Evolutionary conservation across 1,284 basidiomycete species (phyloP), one percentile per base, ranked within the genome.

Genomic region (Serendipita sp.): DNA sequence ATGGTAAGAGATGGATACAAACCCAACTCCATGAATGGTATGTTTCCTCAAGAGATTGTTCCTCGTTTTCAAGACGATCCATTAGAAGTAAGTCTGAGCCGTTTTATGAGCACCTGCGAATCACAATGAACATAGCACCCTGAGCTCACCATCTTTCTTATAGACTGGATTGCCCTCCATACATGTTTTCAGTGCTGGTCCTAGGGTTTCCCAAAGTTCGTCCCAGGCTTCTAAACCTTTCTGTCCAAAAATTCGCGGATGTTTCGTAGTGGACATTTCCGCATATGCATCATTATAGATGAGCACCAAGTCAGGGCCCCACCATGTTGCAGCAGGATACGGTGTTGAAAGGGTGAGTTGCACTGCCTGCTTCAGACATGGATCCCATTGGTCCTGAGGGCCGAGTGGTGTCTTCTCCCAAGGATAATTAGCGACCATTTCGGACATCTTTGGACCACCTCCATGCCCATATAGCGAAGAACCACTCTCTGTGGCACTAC

Each of bases 221-320:
- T 53, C 50, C 60, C 63, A 61, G 30, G 63, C 60, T 22, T 29
- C 60, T 4, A 44, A n/a, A 4, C 42, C 63, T 6, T 30, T 35
- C 43, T 49, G 41, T 4, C 43, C 63, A 55, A 49, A 61, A 4
- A 64, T 61, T 5, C 43, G 17, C 17, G 60, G 60, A 30, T 64
- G 60, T 34, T 53, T 60, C 13, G 34, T 32, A 26, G 62, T 41
- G 29, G 38, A 17, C 55, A 60, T 45, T 35, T 50, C 62, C 22
- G 61, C 55, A 34, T 65, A 65, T 2, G 47, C n/a, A 30, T 65
- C 64, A 60, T 65, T 65, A 32, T 63, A 65, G 8, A 65, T 49
- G 22, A 15, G n/a, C 32, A 60, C 38, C 38, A 62, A 30, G 13
- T 58, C 50, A 4, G 29, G 17, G 50, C 62, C 47, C n/a, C 43